Base-by-base conservation (phyloP, 331 rosid genomes). In the Telfairia occidentalis region DNA sequence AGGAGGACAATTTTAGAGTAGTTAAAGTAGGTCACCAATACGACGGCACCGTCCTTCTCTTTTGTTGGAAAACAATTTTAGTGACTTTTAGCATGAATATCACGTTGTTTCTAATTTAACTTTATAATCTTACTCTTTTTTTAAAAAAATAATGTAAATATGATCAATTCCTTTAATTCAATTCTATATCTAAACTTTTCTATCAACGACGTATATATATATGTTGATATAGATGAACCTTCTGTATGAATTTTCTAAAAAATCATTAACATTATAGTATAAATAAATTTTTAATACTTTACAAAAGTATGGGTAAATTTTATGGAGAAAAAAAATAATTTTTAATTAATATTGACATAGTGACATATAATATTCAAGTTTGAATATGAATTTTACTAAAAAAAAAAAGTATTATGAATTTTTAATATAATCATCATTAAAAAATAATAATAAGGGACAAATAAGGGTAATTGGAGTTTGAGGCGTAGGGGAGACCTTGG, bases 401-500 rank as follows among this genome's bases (percentile, higher is more conserved):
- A 32, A 15, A 9, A 13, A 26, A 57, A 57, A 26, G 24, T 7
- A 12, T 34, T 19, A 28, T 7, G 70, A 60, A 30, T 32, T 50
- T n/a, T 50, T n/a, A 32, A 2, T 6, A 13, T 18, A 18, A 32
- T 30, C 5, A 29, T 35, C 5, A 6, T 6, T 0, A 24, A 30
- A 30, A 61, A 16, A 34, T 0, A 61, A 29, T n/a, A n/a, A n/a
- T n/a, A 61, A 61, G 1, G 46, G 23, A 34, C 9, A 63, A 18
- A 57, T 57, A 11, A 26, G 37, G 4, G 2, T 1, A 58, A 58
- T 8, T 63, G 46, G 72, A 65, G 42, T 35, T 37, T 19, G 49
- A 65, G 72, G 72, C 72, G 72, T 38, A 65, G 72, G 10, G 72
- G 49, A 65, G 29, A 35, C 34, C 32, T 35, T 40, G 26, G 49